phyloP scores from a whole-genome alignment of 1,139 yeast genomes.

The Blastobotrys niveus region DNA sequence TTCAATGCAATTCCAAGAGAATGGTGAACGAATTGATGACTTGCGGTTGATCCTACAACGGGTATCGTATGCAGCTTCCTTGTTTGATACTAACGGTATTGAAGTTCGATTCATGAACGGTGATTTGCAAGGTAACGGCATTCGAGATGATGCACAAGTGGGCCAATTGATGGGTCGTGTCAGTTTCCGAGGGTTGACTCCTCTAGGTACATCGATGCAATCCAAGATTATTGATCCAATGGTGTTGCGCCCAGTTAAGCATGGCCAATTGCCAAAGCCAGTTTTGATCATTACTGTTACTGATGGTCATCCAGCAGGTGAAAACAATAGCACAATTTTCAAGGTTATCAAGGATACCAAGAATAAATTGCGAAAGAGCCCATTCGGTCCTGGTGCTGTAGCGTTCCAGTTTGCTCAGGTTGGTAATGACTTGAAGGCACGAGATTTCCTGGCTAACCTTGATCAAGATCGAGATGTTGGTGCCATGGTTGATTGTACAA shows the following conservation, averaged over 20 bases:
- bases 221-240: constrained; percentile 32
- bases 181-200: constrained; percentile 33
- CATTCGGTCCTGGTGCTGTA: constrained; percentile 32
- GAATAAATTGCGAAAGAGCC: constrained; percentile 22
- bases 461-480: constrained; percentile 34
- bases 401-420: constrained; percentile 36
- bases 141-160: constrained; percentile 30
- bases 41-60: constrained; percentile 31
- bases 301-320: constrained; percentile 36
- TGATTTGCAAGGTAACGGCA: constrained; percentile 28
- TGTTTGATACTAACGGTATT: constrained; percentile 34
- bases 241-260: constrained; percentile 29
- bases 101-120: constrained; percentile 34
- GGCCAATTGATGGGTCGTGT: constrained; percentile 25
- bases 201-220: constrained; percentile 31
- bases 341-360: constrained; percentile 30
- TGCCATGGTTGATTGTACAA: constrained; percentile 33
- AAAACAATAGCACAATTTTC: constrained; percentile 26
- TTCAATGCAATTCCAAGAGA: constrained; percentile 35
- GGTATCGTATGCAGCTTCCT: constrained; percentile 32
- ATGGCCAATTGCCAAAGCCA: constrained; percentile 29
- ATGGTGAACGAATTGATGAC: constrained; percentile 36
- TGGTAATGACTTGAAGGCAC: constrained; percentile 33
- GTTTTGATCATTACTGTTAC: constrained; percentile 32
- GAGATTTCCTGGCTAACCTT: constrained; percentile 31